Percentiles rank a stretch among this genome's conserved stretches.
These are phyloP conservation scores for Sordaria brevicollis DNA, from an alignment of 495 filamentous ascomycete species.

Conservation along the genomic window DNA sequence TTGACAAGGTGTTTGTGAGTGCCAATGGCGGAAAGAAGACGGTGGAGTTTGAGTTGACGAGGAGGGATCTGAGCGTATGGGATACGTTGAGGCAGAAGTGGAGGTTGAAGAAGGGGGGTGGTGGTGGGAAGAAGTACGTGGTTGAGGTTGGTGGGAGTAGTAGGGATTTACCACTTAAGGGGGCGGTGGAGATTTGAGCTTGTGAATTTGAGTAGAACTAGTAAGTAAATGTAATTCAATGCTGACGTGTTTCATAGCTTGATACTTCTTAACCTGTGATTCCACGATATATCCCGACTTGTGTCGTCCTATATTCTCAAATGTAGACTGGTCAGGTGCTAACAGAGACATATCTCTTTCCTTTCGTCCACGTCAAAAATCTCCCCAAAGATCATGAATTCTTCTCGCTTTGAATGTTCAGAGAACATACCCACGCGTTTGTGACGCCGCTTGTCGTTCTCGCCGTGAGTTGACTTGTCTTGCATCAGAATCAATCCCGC, in stretches of 20 bases:
- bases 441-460: neutral
- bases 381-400: neutral
- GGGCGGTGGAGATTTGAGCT: constrained; percentile 15
- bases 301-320: too few relatives aligned
- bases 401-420: neutral
- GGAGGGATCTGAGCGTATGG: constrained; percentile 61
- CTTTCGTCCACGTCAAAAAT: neutral
- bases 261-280: too few relatives aligned
- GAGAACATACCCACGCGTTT: neutral
- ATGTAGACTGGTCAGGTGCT: too few relatives aligned
- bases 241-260: too few relatives aligned
- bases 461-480: neutral
- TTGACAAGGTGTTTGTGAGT: constrained; percentile 47
- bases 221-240: too few relatives aligned
- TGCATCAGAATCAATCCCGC: neutral
- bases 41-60: constrained; percentile 46
- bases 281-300: too few relatives aligned
- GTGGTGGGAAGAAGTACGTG: constrained; percentile 30
- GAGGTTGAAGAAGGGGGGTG: constrained; percentile 37
- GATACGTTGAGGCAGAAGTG: constrained; percentile 50
- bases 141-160: constrained; percentile 54
- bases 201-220: too few relatives aligned
- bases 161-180: constrained; percentile 49
- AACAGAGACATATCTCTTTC: neutral
- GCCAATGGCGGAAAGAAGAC: constrained; percentile 29